A percentile compares a stretch with the other conserved stretches of the same genome.
Conservation (phyloP, 2,329 filamentous ascomycete species). For the Sporothrix inflata region DNA sequence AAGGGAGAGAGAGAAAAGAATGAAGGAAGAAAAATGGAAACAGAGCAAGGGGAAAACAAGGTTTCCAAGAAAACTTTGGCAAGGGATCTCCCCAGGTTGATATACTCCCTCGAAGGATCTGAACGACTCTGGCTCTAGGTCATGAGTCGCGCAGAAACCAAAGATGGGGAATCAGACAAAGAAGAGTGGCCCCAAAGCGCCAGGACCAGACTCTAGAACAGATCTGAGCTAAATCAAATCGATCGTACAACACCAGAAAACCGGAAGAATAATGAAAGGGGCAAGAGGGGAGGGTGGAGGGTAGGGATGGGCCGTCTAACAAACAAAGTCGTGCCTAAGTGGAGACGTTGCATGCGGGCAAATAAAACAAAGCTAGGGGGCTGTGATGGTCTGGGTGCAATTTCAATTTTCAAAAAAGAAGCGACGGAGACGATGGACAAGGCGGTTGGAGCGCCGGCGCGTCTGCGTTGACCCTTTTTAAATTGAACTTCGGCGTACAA, state of each 20-base stretch:
- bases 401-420: conserved; percentile 11
- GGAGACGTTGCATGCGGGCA: background rate
- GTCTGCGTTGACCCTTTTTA: conserved; percentile 7
- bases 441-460: background rate
- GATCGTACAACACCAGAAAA: background rate
- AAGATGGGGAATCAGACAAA: background rate
- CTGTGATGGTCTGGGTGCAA: conserved; percentile 18
- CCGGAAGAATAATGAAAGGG: background rate
- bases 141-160: conserved; percentile 8
- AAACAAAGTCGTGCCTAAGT: background rate
- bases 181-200: background rate
- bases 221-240: conserved; percentile 14
- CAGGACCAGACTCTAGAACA: background rate
- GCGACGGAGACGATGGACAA: background rate
- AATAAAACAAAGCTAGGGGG: conserved; percentile 23
- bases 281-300: background rate
- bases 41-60: conserved; percentile 16
- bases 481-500: conserved; percentile 15
- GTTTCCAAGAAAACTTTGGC: conserved; percentile 7
- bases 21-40: background rate
- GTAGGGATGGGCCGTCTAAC: background rate
- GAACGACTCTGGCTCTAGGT: background rate
- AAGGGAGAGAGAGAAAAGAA: background rate
- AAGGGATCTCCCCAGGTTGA: conserved; percentile 18
- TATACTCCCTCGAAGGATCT: conserved; percentile 4